Conservation (phyloP, 2,329 filamentous ascomycete genomes). For the Elsinoe necatrix region DNA sequence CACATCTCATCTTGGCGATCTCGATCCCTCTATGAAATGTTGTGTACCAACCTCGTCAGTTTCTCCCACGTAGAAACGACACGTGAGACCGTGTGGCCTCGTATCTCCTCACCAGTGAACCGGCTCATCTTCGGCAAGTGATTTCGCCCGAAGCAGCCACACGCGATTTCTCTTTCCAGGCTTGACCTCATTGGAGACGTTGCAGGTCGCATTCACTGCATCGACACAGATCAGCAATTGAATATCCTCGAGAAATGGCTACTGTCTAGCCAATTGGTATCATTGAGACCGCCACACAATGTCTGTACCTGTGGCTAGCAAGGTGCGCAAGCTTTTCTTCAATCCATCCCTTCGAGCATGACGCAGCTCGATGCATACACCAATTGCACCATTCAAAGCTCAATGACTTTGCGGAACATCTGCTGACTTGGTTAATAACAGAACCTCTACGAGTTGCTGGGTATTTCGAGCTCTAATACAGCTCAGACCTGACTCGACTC, state of each 20-base stretch:
- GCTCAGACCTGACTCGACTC: conserved; percentile 14
- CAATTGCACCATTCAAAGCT: background rate
- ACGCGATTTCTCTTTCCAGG: conserved; percentile 5
- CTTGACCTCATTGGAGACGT: conserved; percentile 10
- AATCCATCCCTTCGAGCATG: background rate
- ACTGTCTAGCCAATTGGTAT: conserved; percentile 12
- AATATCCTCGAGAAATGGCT: conserved; percentile 11
- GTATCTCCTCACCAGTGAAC: background rate
- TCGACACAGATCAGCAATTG: conserved; percentile 11
- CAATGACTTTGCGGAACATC: background rate
- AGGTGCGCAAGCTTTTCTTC: conserved; percentile 20
- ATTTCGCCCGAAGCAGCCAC: background rate
- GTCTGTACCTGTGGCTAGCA: conserved; percentile 19
- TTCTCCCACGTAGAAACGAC: background rate
- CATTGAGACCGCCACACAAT: conserved; percentile 14
- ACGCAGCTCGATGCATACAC: conserved; percentile 3
- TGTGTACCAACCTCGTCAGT: background rate
- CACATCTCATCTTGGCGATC: background rate
- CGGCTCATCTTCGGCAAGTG: conserved; percentile 7
- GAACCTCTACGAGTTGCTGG: conserved; percentile 98
- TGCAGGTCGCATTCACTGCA: conserved; percentile 2
- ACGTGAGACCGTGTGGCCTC: background rate
- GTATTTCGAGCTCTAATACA: conserved; percentile 45
- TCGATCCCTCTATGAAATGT: background rate
- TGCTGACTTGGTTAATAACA: conserved; percentile 33